A percentile compares a stretch with the other conserved stretches of the same genome.
phyloP scores from a whole-genome alignment of 2,329 filamentous ascomycete genomes.

The Xylogone sp. region DNA sequence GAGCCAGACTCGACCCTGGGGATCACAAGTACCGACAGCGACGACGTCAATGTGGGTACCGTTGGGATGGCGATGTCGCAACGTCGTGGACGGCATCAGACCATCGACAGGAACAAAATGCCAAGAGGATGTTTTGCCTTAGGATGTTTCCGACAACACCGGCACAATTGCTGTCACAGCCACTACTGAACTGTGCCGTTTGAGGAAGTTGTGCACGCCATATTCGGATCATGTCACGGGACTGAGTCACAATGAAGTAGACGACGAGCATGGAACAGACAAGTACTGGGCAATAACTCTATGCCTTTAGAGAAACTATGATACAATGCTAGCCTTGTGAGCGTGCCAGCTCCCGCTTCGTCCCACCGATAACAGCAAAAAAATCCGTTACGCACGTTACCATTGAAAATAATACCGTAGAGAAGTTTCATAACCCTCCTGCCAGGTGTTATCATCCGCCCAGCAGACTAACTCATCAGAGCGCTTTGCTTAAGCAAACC shows the following conservation, averaged over 20 bases:
- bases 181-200: no score
- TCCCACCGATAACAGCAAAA: slow-evolving; percentile 7
- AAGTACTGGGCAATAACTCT: slow-evolving; percentile 27
- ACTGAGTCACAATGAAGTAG: background rate
- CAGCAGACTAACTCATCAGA: background rate
- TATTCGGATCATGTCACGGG: background rate
- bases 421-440: background rate
- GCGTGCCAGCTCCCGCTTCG: slow-evolving; percentile 10
- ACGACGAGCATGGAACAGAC: background rate
- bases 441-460: background rate
- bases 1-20: no score
- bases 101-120: no score
- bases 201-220: background rate
- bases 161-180: no score
- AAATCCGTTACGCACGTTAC: background rate
- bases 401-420: background rate
- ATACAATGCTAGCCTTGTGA: slow-evolving; percentile 13
- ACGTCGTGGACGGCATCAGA: no score
- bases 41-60: no score
- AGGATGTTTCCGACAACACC: no score
- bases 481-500: background rate
- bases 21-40: background rate
- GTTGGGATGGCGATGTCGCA: no score
- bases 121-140: no score
- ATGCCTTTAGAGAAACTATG: slow-evolving; percentile 27